Conservation (phyloP, 495 filamentous ascomycete genomes). For the Aspergillus affinis region DNA sequence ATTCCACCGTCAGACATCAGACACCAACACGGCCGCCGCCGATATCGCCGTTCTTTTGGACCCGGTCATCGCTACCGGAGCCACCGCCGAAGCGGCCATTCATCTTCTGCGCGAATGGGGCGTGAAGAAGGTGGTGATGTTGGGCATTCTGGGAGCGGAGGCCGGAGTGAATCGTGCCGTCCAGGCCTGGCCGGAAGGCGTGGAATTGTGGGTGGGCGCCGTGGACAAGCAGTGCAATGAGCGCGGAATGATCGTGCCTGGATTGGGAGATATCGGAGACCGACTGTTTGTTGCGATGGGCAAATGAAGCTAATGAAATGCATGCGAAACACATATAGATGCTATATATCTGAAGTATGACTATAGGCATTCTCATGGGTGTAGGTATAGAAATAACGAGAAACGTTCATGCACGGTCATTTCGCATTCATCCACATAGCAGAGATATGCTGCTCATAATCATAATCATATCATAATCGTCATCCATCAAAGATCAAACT, state of each 20-base stretch:
- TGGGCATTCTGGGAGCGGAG: conserved; percentile 71
- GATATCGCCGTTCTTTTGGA: conserved; percentile 82
- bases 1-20: conserved; percentile 53
- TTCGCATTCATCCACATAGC: background rate
- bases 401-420: background rate
- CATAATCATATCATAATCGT: background rate
- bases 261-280: conserved; percentile 89
- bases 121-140: conserved; percentile 71
- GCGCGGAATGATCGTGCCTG: conserved; percentile 87
- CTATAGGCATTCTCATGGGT: background rate
- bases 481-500: too few species aligned
- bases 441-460: background rate
- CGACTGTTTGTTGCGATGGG: conserved; percentile 89
- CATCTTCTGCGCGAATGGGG: conserved; percentile 90
- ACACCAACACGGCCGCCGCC: conserved; percentile 41
- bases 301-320: conserved; percentile 52
- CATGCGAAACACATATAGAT: background rate
- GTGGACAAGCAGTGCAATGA: conserved; percentile 71
- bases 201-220: conserved; percentile 81
- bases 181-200: conserved; percentile 67
- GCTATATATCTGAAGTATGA: background rate
- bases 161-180: conserved; percentile 67
- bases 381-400: background rate
- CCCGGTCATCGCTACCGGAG: conserved; percentile 91
- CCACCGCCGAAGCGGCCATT: conserved; percentile 85